Percentiles rank a stretch among this genome's conserved stretches.
phyloP scores from a whole-genome alignment of 2,329 filamentous ascomycete species.

The Beauveria asiatica region DNA sequence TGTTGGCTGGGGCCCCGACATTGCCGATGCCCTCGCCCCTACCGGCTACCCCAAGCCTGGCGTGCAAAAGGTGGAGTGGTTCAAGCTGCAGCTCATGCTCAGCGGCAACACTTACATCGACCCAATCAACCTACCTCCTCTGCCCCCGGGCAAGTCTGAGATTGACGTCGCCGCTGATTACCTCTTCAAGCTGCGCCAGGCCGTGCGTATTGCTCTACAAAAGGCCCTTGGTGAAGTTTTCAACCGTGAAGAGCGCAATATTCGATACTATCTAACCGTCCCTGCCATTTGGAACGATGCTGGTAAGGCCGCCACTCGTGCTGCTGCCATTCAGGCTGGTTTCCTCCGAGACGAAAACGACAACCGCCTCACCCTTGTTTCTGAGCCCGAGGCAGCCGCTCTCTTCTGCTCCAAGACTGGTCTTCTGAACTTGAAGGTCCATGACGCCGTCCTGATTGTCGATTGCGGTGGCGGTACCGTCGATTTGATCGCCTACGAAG shows the following conservation, averaged over 20 bases:
- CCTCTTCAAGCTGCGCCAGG: conserved; percentile 94
- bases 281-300: conserved; percentile 99
- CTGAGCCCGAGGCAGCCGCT: conserved; percentile 92
- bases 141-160: conserved; percentile 95
- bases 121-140: conserved; percentile 94
- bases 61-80: conserved; percentile 99
- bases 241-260: conserved; percentile 95
- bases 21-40: conserved; percentile 89
- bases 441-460: conserved; percentile 95
- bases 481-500: conserved; percentile 97
- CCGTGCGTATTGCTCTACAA: conserved; percentile 90
- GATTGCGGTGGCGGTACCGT: conserved; percentile 98
- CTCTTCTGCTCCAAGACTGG: conserved; percentile 98
- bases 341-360: conserved; percentile 97
- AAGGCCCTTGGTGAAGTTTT: conserved; percentile 97
- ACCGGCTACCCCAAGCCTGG: conserved; percentile 96
- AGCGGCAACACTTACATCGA: conserved; percentile 99
- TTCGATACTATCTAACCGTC: conserved; percentile 96
- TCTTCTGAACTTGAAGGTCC: conserved; percentile 91
- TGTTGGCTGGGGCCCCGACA: conserved; percentile 98
- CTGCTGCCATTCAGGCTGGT: conserved; percentile 91
- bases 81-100: conserved; percentile 98
- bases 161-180: conserved; percentile 99
- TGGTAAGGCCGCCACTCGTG: conserved; percentile 91
- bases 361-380: conserved; percentile 88